Evolutionary conservation across 768 basidiomycete species (phyloP), one percentile per base, ranked within the genome.

Genomic region (Heimioporus sp.): DNA sequence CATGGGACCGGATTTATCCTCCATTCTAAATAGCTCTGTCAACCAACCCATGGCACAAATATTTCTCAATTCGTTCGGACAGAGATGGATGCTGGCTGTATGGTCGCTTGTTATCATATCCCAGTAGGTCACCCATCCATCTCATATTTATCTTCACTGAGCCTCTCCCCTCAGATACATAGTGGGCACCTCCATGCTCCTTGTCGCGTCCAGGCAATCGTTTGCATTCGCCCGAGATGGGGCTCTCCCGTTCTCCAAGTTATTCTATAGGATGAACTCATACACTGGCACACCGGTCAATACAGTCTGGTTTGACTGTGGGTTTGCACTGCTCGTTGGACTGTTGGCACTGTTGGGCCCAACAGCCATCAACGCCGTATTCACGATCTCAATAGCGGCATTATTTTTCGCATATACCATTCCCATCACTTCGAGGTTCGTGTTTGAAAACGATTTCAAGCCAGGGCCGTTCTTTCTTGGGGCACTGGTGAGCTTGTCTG

Each of bases 221-320:
- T 81, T 80, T 54, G 80, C 81, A 5, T 81, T 82, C 57, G 68
- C 79, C 6, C 72, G 83, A 17, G 80, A 85, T 52, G 81, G 80
- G 15, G 81, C 79, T 2, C 76, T 86, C 0, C 84, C 84, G 2
- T 68, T 82, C 35, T 84, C 83, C 0, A 57, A 59, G 8, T 73
- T 67, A 46, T 69, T 84, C 21, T 83, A 83, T 59, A 70, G 72
- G 51, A 72, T 86, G 61, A 79, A 83, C 63, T 43, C 53, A 4
- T 71, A 57, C 55, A 83, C 79, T 2, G 67, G 72, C 37, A 80
- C 82, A 13, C 83, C 83, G 1, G 76, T 82, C 15, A 77, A 81
- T 58, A 73, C 80, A 0, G 83, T 85, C n/a, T 82, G 79, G 78
- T 78, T 81, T 48, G 63, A 70, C 5, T 73, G 72, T 8, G 44